These are phyloP conservation scores for Acanthamoeba healyi DNA, from an alignment of 208 protist species.

Conservation along the genomic window DNA sequence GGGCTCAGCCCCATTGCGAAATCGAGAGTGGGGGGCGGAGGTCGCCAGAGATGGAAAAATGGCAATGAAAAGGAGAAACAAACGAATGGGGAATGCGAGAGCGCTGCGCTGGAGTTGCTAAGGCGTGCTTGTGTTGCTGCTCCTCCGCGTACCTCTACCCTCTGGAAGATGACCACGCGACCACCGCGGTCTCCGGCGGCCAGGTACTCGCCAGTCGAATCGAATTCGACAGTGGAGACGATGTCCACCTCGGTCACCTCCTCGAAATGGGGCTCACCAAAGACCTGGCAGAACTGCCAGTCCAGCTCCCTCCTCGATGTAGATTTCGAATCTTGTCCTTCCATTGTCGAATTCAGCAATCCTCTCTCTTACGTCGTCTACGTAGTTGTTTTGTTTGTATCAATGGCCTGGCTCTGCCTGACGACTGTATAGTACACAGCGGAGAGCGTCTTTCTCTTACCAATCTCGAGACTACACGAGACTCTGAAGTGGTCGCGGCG, in stretches of 20 bases:
- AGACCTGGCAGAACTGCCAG: conserved; percentile 91
- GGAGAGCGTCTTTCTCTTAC: background rate
- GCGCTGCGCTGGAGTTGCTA: too few species aligned
- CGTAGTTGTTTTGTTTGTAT: background rate
- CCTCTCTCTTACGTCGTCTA: background rate
- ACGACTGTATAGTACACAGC: conserved; percentile 2
- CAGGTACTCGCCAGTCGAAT: conserved; percentile 92
- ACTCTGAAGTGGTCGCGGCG: background rate
- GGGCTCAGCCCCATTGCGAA: too few species aligned
- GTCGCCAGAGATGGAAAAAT: too few species aligned
- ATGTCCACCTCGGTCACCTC: conserved; percentile 89
- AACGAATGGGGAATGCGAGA: too few species aligned
- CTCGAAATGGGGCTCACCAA: conserved; percentile 83
- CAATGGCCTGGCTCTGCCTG: background rate
- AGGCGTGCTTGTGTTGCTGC: background rate
- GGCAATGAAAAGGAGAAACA: background rate
- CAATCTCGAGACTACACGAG: background rate
- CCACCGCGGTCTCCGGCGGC: conserved; percentile 94
- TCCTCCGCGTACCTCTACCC: conserved; percentile 69
- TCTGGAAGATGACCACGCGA: conserved; percentile 93
- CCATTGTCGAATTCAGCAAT: conserved; percentile 20
- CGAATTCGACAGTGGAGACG: conserved; percentile 94
- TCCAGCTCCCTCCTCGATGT: conserved; percentile 79
- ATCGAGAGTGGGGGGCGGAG: too few species aligned
- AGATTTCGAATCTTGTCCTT: conserved; percentile 48